These are phyloP conservation scores for Euphorbia pulcherrima DNA, from an alignment of 345 rosid genomes.

Conservation along the genomic window DNA sequence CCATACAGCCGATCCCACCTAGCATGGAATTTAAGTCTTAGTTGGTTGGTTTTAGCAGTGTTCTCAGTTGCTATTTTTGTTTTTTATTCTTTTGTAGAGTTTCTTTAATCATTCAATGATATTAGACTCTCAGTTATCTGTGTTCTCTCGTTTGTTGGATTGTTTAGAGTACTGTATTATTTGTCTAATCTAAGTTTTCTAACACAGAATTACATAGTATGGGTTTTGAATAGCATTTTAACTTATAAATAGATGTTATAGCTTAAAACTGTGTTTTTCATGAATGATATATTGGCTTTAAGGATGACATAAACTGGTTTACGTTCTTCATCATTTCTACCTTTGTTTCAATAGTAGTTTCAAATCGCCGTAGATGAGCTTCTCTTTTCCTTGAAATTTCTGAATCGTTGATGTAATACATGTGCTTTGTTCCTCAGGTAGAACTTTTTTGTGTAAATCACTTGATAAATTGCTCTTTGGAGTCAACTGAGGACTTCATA, in stretches of 20 bases:
- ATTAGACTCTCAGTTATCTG: no score
- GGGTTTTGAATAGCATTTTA: neutral
- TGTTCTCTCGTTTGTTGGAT: no score
- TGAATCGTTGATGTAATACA: constrained; percentile 5
- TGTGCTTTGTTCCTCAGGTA: constrained; percentile 42
- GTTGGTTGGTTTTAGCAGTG: no score
- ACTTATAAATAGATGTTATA: neutral
- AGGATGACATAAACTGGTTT: neutral
- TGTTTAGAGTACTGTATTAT: no score
- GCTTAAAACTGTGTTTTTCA: neutral
- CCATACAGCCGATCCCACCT: no score
- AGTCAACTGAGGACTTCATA: constrained; percentile 96
- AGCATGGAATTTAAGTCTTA: no score
- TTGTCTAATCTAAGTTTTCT: no score
- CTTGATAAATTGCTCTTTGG: constrained; percentile 96
- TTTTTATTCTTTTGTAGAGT: no score
- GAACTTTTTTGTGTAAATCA: constrained; percentile 99
- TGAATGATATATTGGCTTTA: neutral
- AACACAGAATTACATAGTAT: no score
- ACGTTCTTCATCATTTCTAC: neutral
- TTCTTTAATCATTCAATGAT: no score
- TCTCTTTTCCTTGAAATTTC: neutral
- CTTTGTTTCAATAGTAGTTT: neutral
- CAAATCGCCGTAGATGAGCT: neutral
- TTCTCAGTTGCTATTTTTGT: no score